Conservation (phyloP, 169 alveolate genomes). For the Cryptosporidium canis region DNA sequence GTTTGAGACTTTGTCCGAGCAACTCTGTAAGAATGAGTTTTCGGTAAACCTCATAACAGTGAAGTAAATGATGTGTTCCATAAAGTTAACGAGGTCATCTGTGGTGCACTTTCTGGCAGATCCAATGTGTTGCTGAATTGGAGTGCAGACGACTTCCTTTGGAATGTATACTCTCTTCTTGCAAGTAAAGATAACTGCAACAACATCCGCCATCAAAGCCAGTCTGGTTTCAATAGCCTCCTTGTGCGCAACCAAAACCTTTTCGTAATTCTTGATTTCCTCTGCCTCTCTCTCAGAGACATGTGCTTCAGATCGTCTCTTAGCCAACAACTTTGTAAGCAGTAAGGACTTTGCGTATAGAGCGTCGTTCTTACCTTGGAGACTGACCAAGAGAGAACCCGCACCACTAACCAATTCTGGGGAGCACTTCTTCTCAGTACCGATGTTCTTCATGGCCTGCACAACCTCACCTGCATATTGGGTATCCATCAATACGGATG, state of each 20-base stretch:
- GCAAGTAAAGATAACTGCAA: neutral
- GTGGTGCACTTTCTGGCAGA: neutral
- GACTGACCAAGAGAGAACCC: neutral
- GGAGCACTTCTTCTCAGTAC: neutral
- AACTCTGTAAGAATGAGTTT: neutral
- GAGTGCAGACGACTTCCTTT: neutral
- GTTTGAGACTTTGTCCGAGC: neutral
- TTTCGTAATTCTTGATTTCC: neutral
- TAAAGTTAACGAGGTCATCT: neutral
- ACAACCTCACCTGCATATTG: neutral
- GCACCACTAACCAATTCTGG: neutral
- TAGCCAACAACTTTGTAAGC: neutral
- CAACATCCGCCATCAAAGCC: neutral
- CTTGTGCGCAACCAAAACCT: neutral
- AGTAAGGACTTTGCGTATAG: neutral
- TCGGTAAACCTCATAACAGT: neutral
- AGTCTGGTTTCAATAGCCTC: neutral
- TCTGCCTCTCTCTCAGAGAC: neutral
- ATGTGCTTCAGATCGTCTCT: neutral
- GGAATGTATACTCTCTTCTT: constrained; percentile 14
- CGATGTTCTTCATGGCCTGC: neutral
- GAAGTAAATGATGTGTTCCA: neutral
- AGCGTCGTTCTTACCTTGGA: constrained; percentile 21
- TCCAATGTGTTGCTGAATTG: neutral
- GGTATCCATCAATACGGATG: neutral